phyloP scores from a whole-genome alignment of 169 alveolate genomes.

The Plasmodium relictum region DNA sequence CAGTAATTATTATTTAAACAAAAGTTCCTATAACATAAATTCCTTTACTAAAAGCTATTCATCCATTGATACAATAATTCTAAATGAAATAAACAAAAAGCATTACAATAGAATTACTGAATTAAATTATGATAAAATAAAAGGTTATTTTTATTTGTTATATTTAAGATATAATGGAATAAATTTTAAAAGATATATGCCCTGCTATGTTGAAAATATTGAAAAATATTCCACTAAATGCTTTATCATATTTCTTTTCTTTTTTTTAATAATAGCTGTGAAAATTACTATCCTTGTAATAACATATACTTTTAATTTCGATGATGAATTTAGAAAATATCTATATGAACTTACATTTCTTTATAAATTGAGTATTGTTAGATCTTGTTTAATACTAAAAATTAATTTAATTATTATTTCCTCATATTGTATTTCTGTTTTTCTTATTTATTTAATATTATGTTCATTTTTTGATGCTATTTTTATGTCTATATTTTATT shows the following conservation, averaged over 20 bases:
- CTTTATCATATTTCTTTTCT: slow-evolving; percentile 35
- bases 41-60: neutral
- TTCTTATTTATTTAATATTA: slow-evolving; percentile 11
- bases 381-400: slow-evolving; percentile 22
- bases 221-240: slow-evolving; percentile 10
- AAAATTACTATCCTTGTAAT: slow-evolving; percentile 52
- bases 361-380: neutral
- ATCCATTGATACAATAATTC: slow-evolving; percentile 19
- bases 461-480: slow-evolving; percentile 45
- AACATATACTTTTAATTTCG: slow-evolving; percentile 34
- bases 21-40: neutral
- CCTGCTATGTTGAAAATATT: slow-evolving; percentile 55
- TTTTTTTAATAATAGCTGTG: slow-evolving; percentile 36
- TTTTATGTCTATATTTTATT: slow-evolving; percentile 28
- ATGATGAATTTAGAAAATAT: slow-evolving; percentile 14
- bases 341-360: slow-evolving; percentile 34
- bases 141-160: neutral
- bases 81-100: slow-evolving; percentile 3
- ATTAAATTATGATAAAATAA: slow-evolving; percentile 23
- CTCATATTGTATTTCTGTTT: slow-evolving; percentile 5
- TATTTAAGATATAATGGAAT: slow-evolving; percentile 50
- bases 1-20: neutral
- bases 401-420: slow-evolving; percentile 28
- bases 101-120: slow-evolving; percentile 8
- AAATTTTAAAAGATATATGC: slow-evolving; percentile 25